Base-by-base conservation (phyloP, 768 basidiomycete species). In the Lentinula guzmanii region DNA sequence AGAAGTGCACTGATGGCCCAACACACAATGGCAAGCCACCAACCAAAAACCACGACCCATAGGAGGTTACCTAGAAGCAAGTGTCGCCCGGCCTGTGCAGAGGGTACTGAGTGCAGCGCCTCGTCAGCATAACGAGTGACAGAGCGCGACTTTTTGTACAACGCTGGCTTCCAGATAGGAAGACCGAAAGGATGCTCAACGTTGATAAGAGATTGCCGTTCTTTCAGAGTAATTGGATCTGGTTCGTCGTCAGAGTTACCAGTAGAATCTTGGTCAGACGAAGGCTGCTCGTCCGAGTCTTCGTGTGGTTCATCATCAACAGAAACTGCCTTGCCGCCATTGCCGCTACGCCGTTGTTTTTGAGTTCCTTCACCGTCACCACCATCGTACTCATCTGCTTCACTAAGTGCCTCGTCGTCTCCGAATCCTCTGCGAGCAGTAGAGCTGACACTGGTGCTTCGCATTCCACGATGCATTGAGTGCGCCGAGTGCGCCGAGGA, bases 161-260 rank as follows among this genome's bases (percentile, higher is more conserved):
- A 74, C 0, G 97, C 97, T 21, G 97, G 97, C 73, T 99, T 99
- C 97, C 97, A 99, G 71, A 99, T 98, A 42, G 93, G 96, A 62
- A 99, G 81, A 79, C 97, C 97, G 73, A 99, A 99, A 13, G 97
- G 97, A 73, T 99, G 97, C 70, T 96, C 93, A 70, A 97, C 95
- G 75, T 99, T 99, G 71, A 98, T 97, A 67, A 97, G 90, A 46
- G 95, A 97, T 73, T 99, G 97, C 34, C 97, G 85, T 66, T 98
- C 95, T 74, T 90, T 93, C 66, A 99, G 76, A 0, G 96, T 98
- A 64, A 96, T 90, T 3, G 87, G 92, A 67, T 95, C 94, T 34
- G 88, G 87, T n/a, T 88, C 89, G 42, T 68, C 69, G 46, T 64
- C 65, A 8, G 65, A 68, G 0, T 68, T 69, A 18, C 76, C 74